Conservation (phyloP, 306 rosid species). For the Prosopis cineraria region DNA sequence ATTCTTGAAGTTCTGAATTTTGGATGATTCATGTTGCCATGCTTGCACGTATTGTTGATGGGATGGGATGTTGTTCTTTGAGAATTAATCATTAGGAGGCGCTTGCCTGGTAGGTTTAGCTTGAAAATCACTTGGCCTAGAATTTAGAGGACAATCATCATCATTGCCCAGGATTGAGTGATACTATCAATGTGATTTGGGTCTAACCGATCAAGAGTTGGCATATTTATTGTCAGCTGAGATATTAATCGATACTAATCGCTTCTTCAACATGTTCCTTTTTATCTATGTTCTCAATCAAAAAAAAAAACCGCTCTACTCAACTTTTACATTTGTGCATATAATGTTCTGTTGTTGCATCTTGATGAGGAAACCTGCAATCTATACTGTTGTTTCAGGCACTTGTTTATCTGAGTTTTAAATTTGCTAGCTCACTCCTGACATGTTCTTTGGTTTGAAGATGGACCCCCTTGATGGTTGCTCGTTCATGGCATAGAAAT, state of each 20-base stretch:
- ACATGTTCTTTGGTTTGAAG: slow-evolving; percentile 52
- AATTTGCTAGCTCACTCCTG: slow-evolving; percentile 24
- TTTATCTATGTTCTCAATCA: slow-evolving; percentile 2
- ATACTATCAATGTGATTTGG: neutral
- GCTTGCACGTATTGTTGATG: neutral
- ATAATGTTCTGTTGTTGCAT: slow-evolving; percentile 19
- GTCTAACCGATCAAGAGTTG: neutral
- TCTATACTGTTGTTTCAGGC: slow-evolving; percentile 7
- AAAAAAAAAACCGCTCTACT: neutral
- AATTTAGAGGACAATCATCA: slow-evolving; percentile 14
- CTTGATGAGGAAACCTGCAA: neutral
- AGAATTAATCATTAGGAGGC: neutral
- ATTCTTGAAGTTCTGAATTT: neutral
- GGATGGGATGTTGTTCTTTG: neutral
- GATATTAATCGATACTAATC: neutral
- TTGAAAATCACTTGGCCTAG: neutral
- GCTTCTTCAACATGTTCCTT: neutral
- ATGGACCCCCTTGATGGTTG: slow-evolving; percentile 90
- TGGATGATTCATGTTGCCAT: neutral
- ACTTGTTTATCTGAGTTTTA: slow-evolving; percentile 9
- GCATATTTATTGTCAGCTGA: neutral
- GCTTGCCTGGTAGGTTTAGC: neutral
- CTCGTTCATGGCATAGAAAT: slow-evolving; percentile 86
- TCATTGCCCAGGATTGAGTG: neutral
- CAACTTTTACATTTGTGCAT: slow-evolving; percentile 11